phyloP scores from a whole-genome alignment of 169 alveolate species.

The Toxoplasma gondii region DNA sequence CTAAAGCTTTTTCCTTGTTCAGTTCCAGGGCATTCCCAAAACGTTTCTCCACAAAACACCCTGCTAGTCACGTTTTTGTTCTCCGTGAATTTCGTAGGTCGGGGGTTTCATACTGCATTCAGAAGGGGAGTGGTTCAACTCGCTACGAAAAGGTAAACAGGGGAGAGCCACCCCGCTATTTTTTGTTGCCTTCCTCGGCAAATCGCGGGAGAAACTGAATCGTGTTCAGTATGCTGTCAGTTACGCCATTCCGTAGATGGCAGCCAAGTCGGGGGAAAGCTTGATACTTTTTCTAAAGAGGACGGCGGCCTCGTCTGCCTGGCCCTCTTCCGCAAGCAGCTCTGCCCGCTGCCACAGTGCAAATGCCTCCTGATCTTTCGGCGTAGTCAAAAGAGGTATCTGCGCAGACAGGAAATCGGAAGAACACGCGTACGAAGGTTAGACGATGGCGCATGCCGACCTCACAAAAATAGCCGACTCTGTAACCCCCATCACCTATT shows the following conservation, averaged over 20 bases:
- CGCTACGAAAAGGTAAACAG: too few relatives aligned
- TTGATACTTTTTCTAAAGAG: constrained; percentile 55
- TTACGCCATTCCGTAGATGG: constrained; percentile 56
- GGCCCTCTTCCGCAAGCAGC: constrained; percentile 70
- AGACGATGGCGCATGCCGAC: neutral
- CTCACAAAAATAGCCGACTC: neutral
- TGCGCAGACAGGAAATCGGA: neutral
- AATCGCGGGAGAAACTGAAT: too few relatives aligned
- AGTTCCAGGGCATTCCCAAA: too few relatives aligned
- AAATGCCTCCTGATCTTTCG: constrained; percentile 64
- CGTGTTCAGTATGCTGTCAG: neutral
- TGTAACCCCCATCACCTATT: neutral
- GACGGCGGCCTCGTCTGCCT: constrained; percentile 61
- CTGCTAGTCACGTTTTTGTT: too few relatives aligned
- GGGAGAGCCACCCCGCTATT: too few relatives aligned
- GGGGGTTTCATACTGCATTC: too few relatives aligned
- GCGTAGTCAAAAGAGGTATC: constrained; percentile 53
- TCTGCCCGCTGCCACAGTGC: constrained; percentile 68
- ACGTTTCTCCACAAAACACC: too few relatives aligned
- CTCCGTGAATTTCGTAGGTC: too few relatives aligned
- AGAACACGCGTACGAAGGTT: neutral
- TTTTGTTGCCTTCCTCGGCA: too few relatives aligned
- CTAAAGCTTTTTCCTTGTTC: too few relatives aligned
- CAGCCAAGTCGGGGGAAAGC: constrained; percentile 60
- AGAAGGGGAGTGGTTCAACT: too few relatives aligned